phyloP scores from a whole-genome alignment of 805 yeast genomes.

The Candida bentonensis region DNA sequence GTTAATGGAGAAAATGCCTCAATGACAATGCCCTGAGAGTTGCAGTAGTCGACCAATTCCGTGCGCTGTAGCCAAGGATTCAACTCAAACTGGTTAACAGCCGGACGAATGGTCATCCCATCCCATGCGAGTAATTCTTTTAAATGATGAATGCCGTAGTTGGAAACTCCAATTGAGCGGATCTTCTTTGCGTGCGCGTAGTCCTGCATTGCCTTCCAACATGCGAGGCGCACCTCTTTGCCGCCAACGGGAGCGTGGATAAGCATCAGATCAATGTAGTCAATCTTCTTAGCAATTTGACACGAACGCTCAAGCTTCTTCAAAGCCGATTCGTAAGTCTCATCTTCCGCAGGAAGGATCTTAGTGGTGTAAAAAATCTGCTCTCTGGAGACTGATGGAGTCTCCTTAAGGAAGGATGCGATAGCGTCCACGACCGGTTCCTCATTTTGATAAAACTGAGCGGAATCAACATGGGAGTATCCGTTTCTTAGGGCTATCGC shows the following conservation, averaged over 20 bases:
- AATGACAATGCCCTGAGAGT: conserved; percentile 35
- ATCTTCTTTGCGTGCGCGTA: conserved; percentile 44
- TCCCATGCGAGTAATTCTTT: conserved; percentile 34
- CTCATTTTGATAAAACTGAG: conserved; percentile 55
- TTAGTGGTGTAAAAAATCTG: conserved; percentile 47
- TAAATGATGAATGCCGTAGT: conserved; percentile 49
- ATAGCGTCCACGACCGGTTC: conserved; percentile 43
- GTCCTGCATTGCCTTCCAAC: conserved; percentile 67
- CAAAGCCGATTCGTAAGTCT: conserved; percentile 44
- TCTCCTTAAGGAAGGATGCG: conserved; percentile 36
- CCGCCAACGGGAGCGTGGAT: conserved; percentile 38
- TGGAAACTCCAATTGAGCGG: conserved; percentile 62
- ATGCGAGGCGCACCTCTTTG: conserved; percentile 39
- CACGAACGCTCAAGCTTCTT: conserved; percentile 45
- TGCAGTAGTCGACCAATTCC: conserved; percentile 40
- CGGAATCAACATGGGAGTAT: conserved; percentile 64
- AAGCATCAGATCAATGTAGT: conserved; percentile 59
- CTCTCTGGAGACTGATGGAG: conserved; percentile 31
- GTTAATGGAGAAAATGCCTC: conserved; percentile 62
- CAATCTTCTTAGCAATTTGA: conserved; percentile 34
- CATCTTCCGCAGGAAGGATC: conserved; percentile 47
- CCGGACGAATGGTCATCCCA: conserved; percentile 31
- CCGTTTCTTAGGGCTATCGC: conserved; percentile 48
- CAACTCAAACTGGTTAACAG: conserved; percentile 53
- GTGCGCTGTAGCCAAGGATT: conserved; percentile 53